phyloP scores from a whole-genome alignment of 306 rosid species.

The Ceratonia siliqua region DNA sequence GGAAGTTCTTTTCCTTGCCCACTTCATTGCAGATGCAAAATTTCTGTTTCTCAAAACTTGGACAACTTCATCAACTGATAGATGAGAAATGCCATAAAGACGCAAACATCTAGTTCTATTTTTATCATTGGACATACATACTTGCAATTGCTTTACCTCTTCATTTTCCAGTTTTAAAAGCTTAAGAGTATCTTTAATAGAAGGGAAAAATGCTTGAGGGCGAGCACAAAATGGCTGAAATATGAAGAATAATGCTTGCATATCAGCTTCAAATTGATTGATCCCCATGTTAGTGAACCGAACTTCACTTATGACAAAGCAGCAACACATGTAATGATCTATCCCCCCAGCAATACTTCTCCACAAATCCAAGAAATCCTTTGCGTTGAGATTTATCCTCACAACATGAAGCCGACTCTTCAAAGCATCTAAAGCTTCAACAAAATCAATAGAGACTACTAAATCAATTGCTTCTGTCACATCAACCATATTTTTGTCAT shows the following conservation, averaged over 20 bases:
- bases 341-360: conserved; percentile 75
- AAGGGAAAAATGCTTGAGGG: conserved; percentile 74
- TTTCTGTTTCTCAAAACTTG: conserved; percentile 44
- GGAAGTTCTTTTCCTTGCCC: conserved; percentile 11
- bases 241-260: conserved; percentile 56
- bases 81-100: conserved; percentile 39
- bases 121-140: conserved; percentile 28
- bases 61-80: conserved; percentile 45
- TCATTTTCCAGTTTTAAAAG: conserved; percentile 50
- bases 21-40: conserved; percentile 22
- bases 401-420: conserved; percentile 50
- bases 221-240: conserved; percentile 71
- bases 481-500: conserved; percentile 26
- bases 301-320: conserved; percentile 41
- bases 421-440: conserved; percentile 57
- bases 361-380: conserved; percentile 74
- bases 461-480: conserved; percentile 39
- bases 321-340: conserved; percentile 62
- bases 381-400: conserved; percentile 50
- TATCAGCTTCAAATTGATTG: conserved; percentile 59
- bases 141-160: conserved; percentile 51
- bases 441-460: conserved; percentile 47
- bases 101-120: conserved; percentile 42
- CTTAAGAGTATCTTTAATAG: conserved; percentile 52
- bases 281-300: conserved; percentile 38